Percentiles rank a stretch among this genome's conserved stretches.
Evolutionary conservation across 129 eudicot genomes (phyloP).

Genomic region (Arctium lappa): DNA sequence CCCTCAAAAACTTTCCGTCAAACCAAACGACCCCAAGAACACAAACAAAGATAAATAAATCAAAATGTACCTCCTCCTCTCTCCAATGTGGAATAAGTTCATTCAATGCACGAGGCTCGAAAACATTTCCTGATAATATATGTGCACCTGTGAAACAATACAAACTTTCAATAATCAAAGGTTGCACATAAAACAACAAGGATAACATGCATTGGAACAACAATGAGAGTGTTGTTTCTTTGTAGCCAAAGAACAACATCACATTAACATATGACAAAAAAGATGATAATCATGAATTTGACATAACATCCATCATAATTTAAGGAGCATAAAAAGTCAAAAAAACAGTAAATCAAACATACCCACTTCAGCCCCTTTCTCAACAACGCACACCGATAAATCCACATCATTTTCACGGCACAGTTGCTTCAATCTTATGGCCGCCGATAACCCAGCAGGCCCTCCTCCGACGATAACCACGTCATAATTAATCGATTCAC

Average conservation of each 20-base stretch:
- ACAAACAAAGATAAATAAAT: not conserved
- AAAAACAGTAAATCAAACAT: slow-evolving; percentile 10
- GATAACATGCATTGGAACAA: no score
- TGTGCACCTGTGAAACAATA: slow-evolving; percentile 67
- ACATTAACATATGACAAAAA: no score
- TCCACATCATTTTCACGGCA: slow-evolving; percentile 64
- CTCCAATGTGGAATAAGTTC: slow-evolving; percentile 92
- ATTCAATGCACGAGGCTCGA: slow-evolving; percentile 90
- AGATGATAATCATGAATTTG: not conserved
- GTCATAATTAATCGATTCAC: slow-evolving; percentile 74
- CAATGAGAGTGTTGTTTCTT: no score
- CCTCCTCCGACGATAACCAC: slow-evolving; percentile 95
- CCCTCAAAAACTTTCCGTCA: no score
- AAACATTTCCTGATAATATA: slow-evolving; percentile 91
- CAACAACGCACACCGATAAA: slow-evolving; percentile 83
- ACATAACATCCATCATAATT: not conserved
- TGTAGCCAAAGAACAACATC: no score
- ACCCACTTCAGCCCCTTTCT: slow-evolving; percentile 96
- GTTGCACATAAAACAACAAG: not conserved
- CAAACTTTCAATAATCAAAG: not conserved
- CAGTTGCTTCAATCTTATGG: slow-evolving; percentile 83
- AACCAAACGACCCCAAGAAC: not conserved
- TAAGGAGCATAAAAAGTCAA: not conserved
- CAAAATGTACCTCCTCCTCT: slow-evolving; percentile 56
- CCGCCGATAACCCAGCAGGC: slow-evolving; percentile 93